Percentiles rank a stretch among this genome's conserved stretches.
Conservation (phyloP, 73 alveolate species). For the Symbiodinium pilosum region DNA sequence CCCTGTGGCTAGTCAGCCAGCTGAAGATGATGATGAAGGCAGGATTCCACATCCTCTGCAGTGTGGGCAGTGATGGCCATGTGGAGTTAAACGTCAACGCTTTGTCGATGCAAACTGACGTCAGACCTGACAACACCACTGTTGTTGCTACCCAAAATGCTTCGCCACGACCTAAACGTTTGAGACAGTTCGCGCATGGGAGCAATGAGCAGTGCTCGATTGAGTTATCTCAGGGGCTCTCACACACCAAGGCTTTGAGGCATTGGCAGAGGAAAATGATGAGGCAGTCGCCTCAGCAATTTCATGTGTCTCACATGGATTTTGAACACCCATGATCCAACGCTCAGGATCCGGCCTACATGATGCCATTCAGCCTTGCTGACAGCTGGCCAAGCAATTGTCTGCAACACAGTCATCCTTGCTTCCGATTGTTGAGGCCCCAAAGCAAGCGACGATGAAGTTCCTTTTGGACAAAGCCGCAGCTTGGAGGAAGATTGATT, state of each 20-base stretch:
- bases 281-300: not conserved
- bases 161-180: not conserved
- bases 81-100: no score
- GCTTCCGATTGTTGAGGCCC: not conserved
- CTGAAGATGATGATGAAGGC: not conserved
- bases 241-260: slow-evolving; percentile 30
- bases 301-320: no score
- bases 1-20: not conserved
- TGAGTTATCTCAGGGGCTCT: no score
- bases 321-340: no score
- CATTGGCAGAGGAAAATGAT: slow-evolving; percentile 53
- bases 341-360: not conserved
- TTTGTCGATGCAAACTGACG: no score
- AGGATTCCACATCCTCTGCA: no score
- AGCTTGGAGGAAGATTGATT: not conserved
- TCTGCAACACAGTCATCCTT: not conserved
- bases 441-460: not conserved
- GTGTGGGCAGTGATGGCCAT: no score
- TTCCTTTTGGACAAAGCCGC: slow-evolving; percentile 83
- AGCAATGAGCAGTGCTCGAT: no score
- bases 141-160: slow-evolving; percentile 77
- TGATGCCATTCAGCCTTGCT: not conserved
- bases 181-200: no score
- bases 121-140: not conserved
- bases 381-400: not conserved